Base-by-base conservation (phyloP, 179 eudicot genomes). In the Vitellaria paradoxa region DNA sequence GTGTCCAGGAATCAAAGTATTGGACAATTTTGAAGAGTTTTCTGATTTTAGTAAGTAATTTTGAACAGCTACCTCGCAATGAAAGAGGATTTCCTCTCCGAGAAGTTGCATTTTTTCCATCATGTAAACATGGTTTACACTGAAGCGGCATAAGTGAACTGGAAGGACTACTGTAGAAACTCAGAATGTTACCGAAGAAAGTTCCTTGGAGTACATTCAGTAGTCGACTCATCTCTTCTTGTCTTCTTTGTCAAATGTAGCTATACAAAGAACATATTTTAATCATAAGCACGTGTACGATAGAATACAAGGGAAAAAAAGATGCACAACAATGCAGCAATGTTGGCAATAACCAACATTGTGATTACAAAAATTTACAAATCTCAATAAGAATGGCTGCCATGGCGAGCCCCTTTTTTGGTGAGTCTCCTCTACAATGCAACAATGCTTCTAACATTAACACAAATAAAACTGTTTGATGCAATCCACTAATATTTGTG, bases 191-290 rank as follows among this genome's bases (percentile, higher is more conserved):
- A 50, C 21, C 2, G 12, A 46, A 60, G 17, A 61, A 52, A 61
- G 64, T 56, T 74, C 75, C 76, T 68, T n/a, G 81, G 26, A 65
- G 65, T 50, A 74, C 30, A 53, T 78, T 72, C 50, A 77, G 65
- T 57, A 82, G 64, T 72, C 50, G 77, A 67, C 56, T 56, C 83
- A 80, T 80, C 72, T 59, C 55, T 72, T 40, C 64, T 62, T 42
- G 37, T 60, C 76, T 57, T n/a, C 7, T 37, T 72, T 11, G 50
- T 40, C 52, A 60, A 57, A 37, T 3, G 2, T 17, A 46, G 24
- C 57, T 15, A 24, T 49, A 24, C 20, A 60, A 4, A 47, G 17
- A 47, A 75, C 69, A 23, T 8, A 21, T 69, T 47, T 11, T 14
- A 14, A 15, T 53, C 7, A 70, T 6, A 53, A 23, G n/a, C 72